These are phyloP conservation scores for Cadophora malorum DNA, from an alignment of 2,329 filamentous ascomycete genomes.

Conservation along the genomic window DNA sequence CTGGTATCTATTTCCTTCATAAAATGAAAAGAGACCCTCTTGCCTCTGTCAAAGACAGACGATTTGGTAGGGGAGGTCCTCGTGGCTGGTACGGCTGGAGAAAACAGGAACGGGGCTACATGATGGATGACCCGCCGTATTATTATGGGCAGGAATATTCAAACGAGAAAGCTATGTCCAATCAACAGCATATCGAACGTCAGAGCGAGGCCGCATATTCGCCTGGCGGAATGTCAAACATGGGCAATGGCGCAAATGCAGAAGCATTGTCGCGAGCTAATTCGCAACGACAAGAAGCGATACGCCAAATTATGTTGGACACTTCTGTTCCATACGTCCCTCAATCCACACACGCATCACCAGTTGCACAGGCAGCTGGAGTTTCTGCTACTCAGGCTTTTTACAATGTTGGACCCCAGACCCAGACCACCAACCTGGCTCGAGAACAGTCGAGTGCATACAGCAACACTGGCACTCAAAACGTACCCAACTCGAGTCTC, in stretches of 20 bases:
- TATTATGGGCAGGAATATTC: conserved; percentile 30
- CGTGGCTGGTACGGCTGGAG: conserved; percentile 41
- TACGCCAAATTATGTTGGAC: conserved; percentile 28
- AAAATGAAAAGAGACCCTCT: conserved; percentile 34
- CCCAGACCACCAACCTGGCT: conserved; percentile 18
- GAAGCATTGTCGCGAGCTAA: conserved; percentile 26
- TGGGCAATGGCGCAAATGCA: conserved; percentile 29
- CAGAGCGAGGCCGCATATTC: conserved; percentile 32
- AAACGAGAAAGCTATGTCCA: conserved; percentile 33
- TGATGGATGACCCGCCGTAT: conserved; percentile 34
- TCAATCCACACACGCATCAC: conserved; percentile 23
- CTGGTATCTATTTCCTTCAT: conserved; percentile 39
- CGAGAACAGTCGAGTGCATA: conserved; percentile 23
- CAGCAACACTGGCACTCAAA: conserved; percentile 28
- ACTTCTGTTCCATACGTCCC: conserved; percentile 30
- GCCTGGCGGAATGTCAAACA: conserved; percentile 24
- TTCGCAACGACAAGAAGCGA: conserved; percentile 27
- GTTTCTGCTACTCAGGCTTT: conserved; percentile 19
- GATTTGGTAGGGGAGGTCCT: conserved; percentile 36
- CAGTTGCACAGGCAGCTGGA: conserved; percentile 18
- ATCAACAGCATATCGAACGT: conserved; percentile 29
- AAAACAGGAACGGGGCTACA: conserved; percentile 27
- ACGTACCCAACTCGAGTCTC: conserved; percentile 13
- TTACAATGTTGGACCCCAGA: conserved; percentile 20
- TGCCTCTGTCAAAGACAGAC: conserved; percentile 27